Conservation (phyloP, 202 grass and related monocot species). For the Schoenoplectus tabernaemontani region DNA sequence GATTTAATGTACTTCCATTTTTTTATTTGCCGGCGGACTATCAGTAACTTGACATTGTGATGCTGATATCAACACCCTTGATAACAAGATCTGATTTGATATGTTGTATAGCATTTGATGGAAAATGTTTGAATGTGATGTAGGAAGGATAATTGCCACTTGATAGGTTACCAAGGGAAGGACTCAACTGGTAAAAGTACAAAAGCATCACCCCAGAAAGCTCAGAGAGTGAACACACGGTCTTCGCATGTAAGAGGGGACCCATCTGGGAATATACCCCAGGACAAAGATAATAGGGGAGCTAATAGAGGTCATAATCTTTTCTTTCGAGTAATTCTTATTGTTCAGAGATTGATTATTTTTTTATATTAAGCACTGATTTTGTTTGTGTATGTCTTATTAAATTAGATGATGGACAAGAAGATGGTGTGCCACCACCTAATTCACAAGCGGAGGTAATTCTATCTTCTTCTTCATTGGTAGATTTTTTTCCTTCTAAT, state of each 20-base stretch:
- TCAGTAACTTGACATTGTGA: background rate
- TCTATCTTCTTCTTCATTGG: constrained; percentile 12
- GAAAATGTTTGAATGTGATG: constrained; percentile 22
- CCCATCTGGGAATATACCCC: background rate
- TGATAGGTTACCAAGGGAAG: constrained; percentile 68
- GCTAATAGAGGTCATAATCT: constrained; percentile 7
- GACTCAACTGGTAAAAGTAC: constrained; percentile 31
- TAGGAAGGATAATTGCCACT: constrained; percentile 84
- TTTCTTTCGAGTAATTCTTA: background rate
- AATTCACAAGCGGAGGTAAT: constrained; percentile 45
- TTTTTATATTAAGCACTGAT: background rate
- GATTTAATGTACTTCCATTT: background rate
- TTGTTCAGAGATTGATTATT: background rate
- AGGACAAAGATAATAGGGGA: too few relatives aligned
- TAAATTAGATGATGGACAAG: constrained; percentile 22
- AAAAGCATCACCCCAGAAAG: constrained; percentile 3
- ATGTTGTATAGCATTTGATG: background rate
- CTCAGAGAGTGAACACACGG: background rate
- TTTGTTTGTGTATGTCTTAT: background rate
- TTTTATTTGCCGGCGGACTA: background rate
- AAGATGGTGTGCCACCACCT: constrained; percentile 25
- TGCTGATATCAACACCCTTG: background rate
- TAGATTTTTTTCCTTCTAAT: background rate
- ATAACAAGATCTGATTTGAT: background rate
- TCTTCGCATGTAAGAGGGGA: background rate